Evolutionary conservation across 2,329 filamentous ascomycete genomes (phyloP), one percentile per base, ranked within the genome.

Genomic region (Stagonosporopsis cucurbitacearum): DNA sequence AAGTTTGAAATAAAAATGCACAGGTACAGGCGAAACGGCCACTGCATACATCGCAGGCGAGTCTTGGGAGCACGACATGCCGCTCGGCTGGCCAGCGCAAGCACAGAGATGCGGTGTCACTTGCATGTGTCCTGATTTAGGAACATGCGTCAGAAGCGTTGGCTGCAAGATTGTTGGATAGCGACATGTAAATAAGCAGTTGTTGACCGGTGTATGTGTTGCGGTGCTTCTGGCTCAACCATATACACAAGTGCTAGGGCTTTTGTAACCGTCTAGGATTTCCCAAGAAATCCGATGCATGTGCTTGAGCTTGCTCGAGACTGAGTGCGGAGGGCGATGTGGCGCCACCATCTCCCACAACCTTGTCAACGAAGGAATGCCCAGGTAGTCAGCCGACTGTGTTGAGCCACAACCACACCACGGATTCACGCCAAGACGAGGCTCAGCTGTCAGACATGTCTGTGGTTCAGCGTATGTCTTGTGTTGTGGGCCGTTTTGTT

Each of bases 1-100:
- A 55, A 54, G 53, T 56, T 44, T 57, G 49, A n/a, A n/a, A n/a
- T n/a, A n/a, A n/a, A n/a, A 49, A 54, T 62, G 49, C 57, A 58
- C 56, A 60, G 55, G 46, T 65, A 64, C 63, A 69, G 64, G 63
- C 64, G 59, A 66, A 64, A 66, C 60, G 59, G 63, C 62, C 47
- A 66, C 64, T 65, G 62, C 67, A 49, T 57, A 66, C 63, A 64
- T 59, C 67, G 48, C 64, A 54, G 56, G 46, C 57, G 51, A 48
- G 54, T 61, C 55, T 60, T 56, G 56, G 52, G 62, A 59, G 40
- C 45, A 65, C 58, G 54, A 56, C 57, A 60, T 58, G 52, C 59
- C 53, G 60, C 63, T 57, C 63, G 63, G 64, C 59, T 62, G 51
- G 57, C 58, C 53, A 59, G 64, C 58, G 54, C 57, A 64, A 64